Evolutionary conservation across 345 rosid genomes (phyloP), one percentile per base, ranked within the genome.

Genomic region (Moringa oleifera): DNA sequence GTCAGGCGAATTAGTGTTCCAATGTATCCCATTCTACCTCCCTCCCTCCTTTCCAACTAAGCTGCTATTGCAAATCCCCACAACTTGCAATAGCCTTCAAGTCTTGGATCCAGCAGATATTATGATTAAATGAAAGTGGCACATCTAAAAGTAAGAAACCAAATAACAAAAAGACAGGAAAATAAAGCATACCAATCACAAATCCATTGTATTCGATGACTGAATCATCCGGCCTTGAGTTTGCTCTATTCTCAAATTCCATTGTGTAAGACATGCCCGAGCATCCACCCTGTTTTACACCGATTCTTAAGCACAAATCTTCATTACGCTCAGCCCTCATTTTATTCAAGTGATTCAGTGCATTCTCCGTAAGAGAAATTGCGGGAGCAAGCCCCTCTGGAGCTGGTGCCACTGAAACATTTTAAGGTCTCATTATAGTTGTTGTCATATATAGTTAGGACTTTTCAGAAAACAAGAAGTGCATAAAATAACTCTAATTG

Each of bases 241-340:
- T 85, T 0, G 73, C 67, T 58, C 78, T 73, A 28, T 73, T 81
- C 84, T 90, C 97, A 24, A 93, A 90, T 49, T 93, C 98, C 98
- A 91, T 93, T 0, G 94, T 78, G 70, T 93, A 93, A 20, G 97
- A 93, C 98, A 93, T 90, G 71, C 98, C 98, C 0, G 97, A 90
- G 76, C 97, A 93, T 19, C 98, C 97, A 15, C 98, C 98, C 23
- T 93, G 97, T 63, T 79, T 86, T 20, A 93, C 97, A 65, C 96
- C 96, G 37, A 93, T 93, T 68, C 98, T 86, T 68, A 93, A 82
- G 72, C 91, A 93, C 78, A 88, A 63, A 77, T 93, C 96, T 28
- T 83, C 90, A 2, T 66, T 69, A 9, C 86, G 81, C 20, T 88
- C 94, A 19, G 75, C 68, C 70, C 88, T 88, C 91, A 93, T 93